Base-by-base conservation (phyloP, 768 basidiomycete genomes). In the Lentinula guzmanii region DNA sequence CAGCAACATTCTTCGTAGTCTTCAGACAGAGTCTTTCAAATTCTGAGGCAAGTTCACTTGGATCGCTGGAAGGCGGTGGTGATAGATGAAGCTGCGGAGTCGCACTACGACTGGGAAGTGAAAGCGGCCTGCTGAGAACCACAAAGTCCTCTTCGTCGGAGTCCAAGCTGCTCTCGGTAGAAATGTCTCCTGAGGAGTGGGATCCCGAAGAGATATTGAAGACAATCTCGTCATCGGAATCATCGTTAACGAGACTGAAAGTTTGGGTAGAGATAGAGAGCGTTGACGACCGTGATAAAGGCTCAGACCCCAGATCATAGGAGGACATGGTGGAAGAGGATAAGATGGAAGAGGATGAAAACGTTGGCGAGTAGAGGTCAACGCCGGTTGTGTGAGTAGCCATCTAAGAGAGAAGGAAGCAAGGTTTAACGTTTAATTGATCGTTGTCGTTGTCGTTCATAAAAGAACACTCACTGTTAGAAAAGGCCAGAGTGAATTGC, bases 191-290 rank as follows among this genome's bases (percentile, higher is more conserved):
- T 11, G 71, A 69, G 24, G 71, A 68, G 42, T 65, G 63, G 37
- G 69, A 71, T 33, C 60, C 67, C 34, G 77, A 76, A 43, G 81
- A 75, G 50, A 79, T 65, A 43, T 67, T 72, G 77, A 79, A 84
- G 18, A 86, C 80, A 48, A 86, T 82, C 67, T 85, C 82, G 63
- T 86, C 84, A 65, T 82, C 83, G 0, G 80, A 82, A 39, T 61
- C 60, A 33, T 60, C 59, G 50, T 76, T 72, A 61, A 75, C 73
- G 9, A 70, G 68, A 33, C 63, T 35, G 50, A 63, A 35, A 52
- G 51, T 60, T 56, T 63, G 52, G 48, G 65, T 16, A 58, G 62
- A 52, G 66, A 66, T 16, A 58, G 62, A 52, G 66, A 66, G 46
- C 58, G 52, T 24, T 15, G 64, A 33, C 58, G 73, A 70, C 33